Evolutionary conservation across 2,329 filamentous ascomycete species (phyloP).

Genomic region (Fusarium gaditjirri): DNA sequence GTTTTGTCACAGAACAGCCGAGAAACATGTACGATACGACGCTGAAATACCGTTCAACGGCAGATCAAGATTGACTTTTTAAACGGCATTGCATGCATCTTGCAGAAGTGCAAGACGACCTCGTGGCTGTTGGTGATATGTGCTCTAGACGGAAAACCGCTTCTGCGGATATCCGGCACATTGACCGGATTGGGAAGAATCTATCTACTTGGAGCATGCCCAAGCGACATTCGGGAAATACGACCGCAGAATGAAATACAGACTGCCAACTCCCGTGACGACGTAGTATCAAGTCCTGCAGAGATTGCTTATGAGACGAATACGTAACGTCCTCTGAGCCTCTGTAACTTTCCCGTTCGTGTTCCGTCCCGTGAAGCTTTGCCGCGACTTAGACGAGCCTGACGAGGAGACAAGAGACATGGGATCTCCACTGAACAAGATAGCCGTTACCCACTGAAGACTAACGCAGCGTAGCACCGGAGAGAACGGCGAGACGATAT

Average conservation of each 20-base stretch:
- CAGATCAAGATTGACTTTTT: neutral
- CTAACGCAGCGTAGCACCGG: conserved; percentile 18
- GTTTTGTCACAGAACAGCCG: conserved; percentile 2
- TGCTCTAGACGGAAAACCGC: conserved; percentile 3
- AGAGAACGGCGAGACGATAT: conserved; percentile 20
- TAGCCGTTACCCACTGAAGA: conserved; percentile 19
- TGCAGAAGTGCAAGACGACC: neutral
- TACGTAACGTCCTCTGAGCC: conserved; percentile 16
- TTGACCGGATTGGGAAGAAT: conserved; percentile 11
- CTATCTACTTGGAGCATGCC: neutral
- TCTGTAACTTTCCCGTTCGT: neutral
- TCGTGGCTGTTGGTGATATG: conserved; percentile 5
- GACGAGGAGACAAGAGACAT: neutral
- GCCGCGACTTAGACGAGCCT: neutral
- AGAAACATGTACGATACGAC: conserved; percentile 4
- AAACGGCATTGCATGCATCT: neutral
- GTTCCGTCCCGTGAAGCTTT: neutral
- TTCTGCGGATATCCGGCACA: conserved; percentile 9
- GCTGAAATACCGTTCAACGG: neutral
- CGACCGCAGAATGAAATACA: neutral
- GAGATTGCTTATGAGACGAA: conserved; percentile 28
- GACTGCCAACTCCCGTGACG: neutral
- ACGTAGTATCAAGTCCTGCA: conserved; percentile 12
- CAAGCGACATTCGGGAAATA: conserved; percentile 11
- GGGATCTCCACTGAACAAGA: conserved; percentile 3